Conservation (phyloP, 306 rosid species). For the Quillaja saponaria region DNA sequence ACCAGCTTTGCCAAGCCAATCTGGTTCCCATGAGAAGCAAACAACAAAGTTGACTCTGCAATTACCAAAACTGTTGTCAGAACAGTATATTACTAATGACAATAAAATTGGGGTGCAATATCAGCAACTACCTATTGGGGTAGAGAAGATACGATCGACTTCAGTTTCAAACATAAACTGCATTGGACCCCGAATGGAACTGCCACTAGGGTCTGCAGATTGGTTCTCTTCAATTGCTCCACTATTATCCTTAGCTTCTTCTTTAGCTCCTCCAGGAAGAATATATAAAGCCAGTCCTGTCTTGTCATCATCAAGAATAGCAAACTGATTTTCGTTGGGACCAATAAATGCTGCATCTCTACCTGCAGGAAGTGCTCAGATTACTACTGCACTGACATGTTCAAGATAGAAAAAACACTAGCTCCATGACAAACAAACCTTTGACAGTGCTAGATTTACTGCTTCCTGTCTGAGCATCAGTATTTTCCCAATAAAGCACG, state of each 20-base stretch:
- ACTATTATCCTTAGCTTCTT: conserved; percentile 61
- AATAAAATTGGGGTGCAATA: conserved; percentile 18
- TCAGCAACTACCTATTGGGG: conserved; percentile 80
- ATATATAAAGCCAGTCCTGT: conserved; percentile 76
- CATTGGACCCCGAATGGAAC: conserved; percentile 62
- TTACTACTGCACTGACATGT: conserved; percentile 27
- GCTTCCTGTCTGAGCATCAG: conserved; percentile 51
- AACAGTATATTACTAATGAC: conserved; percentile 27
- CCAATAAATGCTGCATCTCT: conserved; percentile 95
- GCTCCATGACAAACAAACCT: conserved; percentile 51
- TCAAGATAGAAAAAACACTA: conserved; percentile 28
- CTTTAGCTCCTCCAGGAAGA: conserved; percentile 72
- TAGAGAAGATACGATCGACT: conserved; percentile 86
- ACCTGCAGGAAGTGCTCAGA: conserved; percentile 54
- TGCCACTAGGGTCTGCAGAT: conserved; percentile 42
- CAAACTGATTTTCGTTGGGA: conserved; percentile 89
- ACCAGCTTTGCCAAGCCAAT: conserved; percentile 85
- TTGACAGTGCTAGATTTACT: conserved; percentile 77
- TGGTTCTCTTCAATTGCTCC: conserved; percentile 59
- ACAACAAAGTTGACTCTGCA: conserved; percentile 89
- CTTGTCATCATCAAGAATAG: conserved; percentile 91
- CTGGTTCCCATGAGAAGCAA: conserved; percentile 86
- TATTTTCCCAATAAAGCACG: conserved; percentile 81
- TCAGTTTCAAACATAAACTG: conserved; percentile 90
- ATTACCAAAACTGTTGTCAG: conserved; percentile 38